A percentile compares a stretch with the other conserved stretches of the same genome.
Conservation (phyloP, 768 basidiomycete species). For the Tephrocybe sp. region DNA sequence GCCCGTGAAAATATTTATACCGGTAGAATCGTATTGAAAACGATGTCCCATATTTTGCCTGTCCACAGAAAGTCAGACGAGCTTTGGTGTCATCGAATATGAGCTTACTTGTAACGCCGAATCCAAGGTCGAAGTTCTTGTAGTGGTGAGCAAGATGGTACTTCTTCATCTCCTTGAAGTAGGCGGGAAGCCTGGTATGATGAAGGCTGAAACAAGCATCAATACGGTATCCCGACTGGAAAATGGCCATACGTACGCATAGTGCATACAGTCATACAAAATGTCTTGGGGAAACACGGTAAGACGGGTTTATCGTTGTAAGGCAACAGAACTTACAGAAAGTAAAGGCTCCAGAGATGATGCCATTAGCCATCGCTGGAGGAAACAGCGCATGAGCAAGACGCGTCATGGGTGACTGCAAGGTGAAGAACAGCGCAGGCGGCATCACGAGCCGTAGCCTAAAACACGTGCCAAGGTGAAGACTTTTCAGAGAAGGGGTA, state of each 20-base stretch:
- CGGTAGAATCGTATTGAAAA: conserved; percentile 81
- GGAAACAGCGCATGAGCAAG: conserved; percentile 86
- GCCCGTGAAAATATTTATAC: conserved; percentile 38
- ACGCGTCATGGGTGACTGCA: conserved; percentile 85
- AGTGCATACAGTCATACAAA: conserved; percentile 89
- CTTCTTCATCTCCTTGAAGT: conserved; percentile 91
- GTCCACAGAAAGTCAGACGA: conserved; percentile 2
- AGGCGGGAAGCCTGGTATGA: conserved; percentile 82
- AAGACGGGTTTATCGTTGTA: neutral
- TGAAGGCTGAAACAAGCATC: conserved; percentile 52
- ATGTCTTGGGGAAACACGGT: conserved; percentile 50
- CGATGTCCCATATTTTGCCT: conserved; percentile 94
- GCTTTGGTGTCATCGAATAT: neutral
- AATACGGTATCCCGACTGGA: neutral
- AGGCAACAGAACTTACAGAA: conserved; percentile 58
- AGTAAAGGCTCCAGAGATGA: conserved; percentile 80
- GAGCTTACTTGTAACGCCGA: conserved; percentile 86
- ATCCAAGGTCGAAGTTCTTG: conserved; percentile 97
- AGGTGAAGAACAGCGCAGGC: conserved; percentile 71
- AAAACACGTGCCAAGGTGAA: neutral
- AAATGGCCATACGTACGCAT: conserved; percentile 57
- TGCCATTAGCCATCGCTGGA: conserved; percentile 81
- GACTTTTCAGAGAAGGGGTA: neutral
- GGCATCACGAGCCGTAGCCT: conserved; percentile 97
- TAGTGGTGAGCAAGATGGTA: conserved; percentile 98